Conservation (phyloP, 2,329 filamentous ascomycete species). For the Aurifilum marmelostoma region DNA sequence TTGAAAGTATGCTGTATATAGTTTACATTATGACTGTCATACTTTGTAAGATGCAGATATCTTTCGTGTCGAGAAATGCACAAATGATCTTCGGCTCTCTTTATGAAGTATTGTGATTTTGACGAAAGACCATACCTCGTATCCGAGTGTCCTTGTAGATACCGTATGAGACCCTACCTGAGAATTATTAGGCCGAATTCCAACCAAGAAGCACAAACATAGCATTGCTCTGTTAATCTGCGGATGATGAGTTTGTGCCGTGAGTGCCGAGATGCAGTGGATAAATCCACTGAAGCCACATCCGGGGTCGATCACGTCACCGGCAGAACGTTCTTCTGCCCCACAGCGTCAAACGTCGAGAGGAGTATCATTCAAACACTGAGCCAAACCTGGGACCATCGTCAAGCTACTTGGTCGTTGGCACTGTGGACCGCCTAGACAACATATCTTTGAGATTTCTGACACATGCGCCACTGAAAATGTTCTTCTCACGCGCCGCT, state of each 20-base stretch:
- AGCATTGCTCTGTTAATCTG: too few relatives aligned
- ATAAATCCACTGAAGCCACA: not conserved
- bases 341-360: not conserved
- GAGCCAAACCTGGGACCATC: not conserved
- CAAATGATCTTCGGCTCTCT: too few relatives aligned
- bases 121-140: too few relatives aligned
- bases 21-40: not conserved
- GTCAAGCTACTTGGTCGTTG: not conserved
- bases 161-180: too few relatives aligned
- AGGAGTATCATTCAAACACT: not conserved
- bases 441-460: not conserved
- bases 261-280: not conserved
- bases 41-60: not conserved
- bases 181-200: too few relatives aligned
- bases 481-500: constrained; percentile 11
- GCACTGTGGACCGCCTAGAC: not conserved
- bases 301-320: constrained; percentile 27
- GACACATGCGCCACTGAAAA: not conserved
- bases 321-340: constrained; percentile 8
- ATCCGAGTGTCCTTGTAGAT: too few relatives aligned
- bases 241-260: not conserved
- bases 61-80: too few relatives aligned
- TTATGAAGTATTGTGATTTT: too few relatives aligned
- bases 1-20: not conserved
- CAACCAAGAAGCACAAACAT: too few relatives aligned